Conservation (phyloP, 1,284 basidiomycete species). For the Laetiporus sulphureus region DNA sequence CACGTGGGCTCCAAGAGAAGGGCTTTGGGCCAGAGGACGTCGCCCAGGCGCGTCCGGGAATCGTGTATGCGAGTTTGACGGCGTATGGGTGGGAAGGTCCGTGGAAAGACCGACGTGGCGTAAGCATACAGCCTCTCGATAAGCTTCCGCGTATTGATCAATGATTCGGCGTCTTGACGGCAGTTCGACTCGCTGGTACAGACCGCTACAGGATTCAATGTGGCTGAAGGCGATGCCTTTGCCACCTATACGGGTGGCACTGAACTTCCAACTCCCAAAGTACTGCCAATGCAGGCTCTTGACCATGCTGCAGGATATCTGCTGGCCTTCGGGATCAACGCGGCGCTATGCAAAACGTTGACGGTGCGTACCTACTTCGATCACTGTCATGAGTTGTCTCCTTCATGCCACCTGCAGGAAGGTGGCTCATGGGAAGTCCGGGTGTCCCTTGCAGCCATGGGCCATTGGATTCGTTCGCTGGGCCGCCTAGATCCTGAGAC, state of each 20-base stretch:
- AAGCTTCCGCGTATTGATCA: not conserved
- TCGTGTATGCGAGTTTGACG: constrained; percentile 51
- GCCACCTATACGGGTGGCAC: constrained; percentile 22
- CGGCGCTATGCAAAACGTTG: constrained; percentile 46
- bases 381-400: too few species aligned
- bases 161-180: not conserved
- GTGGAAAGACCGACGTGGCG: constrained; percentile 50
- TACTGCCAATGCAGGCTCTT: constrained; percentile 56
- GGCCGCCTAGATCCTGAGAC: constrained; percentile 36
- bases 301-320: constrained; percentile 60
- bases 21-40: constrained; percentile 45
- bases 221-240: constrained; percentile 47
- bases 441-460: constrained; percentile 51
- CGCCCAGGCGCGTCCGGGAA: constrained; percentile 37
- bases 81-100: constrained; percentile 60
- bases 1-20: constrained; percentile 41
- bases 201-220: constrained; percentile 58
- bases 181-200: constrained; percentile 68
- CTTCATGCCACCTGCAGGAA: too few species aligned
- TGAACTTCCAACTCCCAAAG: constrained; percentile 29
- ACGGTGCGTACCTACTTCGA: constrained; percentile 35
- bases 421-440: constrained; percentile 60
- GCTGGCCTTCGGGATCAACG: constrained; percentile 52
- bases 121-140: constrained; percentile 17
- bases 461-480: constrained; percentile 50